Conservation (phyloP, 1,139 yeast genomes). For the Geotrichum bryndzae region DNA sequence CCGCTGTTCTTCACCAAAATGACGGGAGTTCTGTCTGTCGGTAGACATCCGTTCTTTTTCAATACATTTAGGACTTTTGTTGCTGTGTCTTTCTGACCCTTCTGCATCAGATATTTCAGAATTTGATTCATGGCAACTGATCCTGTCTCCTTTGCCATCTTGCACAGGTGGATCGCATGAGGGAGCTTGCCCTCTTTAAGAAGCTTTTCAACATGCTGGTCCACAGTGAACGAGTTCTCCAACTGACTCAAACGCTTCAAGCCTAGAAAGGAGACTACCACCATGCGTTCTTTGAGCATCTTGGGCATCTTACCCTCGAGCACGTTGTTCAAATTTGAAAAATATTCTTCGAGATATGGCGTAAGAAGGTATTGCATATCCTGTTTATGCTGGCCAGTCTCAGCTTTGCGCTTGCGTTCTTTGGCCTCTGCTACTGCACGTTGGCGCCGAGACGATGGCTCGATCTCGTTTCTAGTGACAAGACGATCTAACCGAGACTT, state of each 20-base stretch:
- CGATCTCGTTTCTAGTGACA: neutral
- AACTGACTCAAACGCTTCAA: constrained; percentile 6
- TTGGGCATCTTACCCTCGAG: constrained; percentile 4
- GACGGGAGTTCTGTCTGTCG: constrained; percentile 14
- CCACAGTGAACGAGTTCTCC: constrained; percentile 13
- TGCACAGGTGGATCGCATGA: constrained; percentile 16
- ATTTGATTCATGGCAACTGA: constrained; percentile 18
- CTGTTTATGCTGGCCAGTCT: constrained; percentile 4
- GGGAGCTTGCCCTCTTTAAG: constrained; percentile 9
- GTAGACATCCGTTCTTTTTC: constrained; percentile 17
- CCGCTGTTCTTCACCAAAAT: constrained; percentile 5
- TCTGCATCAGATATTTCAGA: constrained; percentile 5
- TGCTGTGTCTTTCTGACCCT: constrained; percentile 1
- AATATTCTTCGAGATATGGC: constrained; percentile 14
- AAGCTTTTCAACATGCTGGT: constrained; percentile 10
- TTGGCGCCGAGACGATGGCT: neutral
- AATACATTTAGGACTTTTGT: constrained; percentile 13
- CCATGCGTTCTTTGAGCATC: constrained; percentile 8
- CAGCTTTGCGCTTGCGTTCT: constrained; percentile 9
- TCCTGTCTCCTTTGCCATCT: constrained; percentile 15
- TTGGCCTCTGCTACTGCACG: neutral
- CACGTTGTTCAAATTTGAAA: constrained; percentile 7
- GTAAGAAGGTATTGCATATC: constrained; percentile 12
- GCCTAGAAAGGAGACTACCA: constrained; percentile 15
- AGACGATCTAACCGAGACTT: neutral